Percentiles rank a stretch among this genome's conserved stretches.
Evolutionary conservation across 2,329 filamentous ascomycete genomes (phyloP).

Genomic region (Fusarium sp.): DNA sequence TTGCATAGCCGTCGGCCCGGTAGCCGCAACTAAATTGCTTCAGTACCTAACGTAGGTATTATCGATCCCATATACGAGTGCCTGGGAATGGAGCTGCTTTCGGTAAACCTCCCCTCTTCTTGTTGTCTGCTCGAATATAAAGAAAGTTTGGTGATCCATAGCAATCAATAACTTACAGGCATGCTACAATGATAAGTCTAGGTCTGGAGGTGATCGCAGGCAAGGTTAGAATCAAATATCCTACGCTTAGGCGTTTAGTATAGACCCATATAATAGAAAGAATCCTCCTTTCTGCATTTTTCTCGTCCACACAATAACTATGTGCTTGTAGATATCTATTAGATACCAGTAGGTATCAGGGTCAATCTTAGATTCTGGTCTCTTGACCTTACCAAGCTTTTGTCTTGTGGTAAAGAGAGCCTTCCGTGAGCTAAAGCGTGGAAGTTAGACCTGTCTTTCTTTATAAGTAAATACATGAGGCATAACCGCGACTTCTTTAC

Average conservation of each 20-base stretch:
- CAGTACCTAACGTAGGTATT: neutral
- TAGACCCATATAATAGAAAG: too few relatives aligned
- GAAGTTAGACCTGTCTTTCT: neutral
- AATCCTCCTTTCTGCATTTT: neutral
- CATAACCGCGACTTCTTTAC: neutral
- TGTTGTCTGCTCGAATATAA: neutral
- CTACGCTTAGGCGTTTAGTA: neutral
- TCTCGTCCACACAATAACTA: neutral
- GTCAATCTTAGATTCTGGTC: neutral
- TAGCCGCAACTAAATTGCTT: constrained; percentile 11
- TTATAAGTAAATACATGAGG: neutral
- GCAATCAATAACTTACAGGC: neutral
- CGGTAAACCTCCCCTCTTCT: neutral
- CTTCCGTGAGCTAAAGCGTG: too few relatives aligned
- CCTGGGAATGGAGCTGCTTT: neutral
- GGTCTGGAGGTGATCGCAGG: neutral
- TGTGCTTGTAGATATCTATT: neutral
- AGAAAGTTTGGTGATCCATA: neutral
- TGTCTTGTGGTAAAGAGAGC: too few relatives aligned
- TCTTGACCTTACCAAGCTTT: neutral
- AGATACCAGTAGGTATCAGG: too few relatives aligned
- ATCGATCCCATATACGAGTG: neutral
- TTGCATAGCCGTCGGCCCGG: constrained; percentile 28
- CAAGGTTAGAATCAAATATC: neutral
- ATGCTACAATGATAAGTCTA: neutral